Percentiles rank a stretch among this genome's conserved stretches.
Evolutionary conservation across 2,329 filamentous ascomycete species (phyloP).

Genomic region (Fusarium coffeatum): DNA sequence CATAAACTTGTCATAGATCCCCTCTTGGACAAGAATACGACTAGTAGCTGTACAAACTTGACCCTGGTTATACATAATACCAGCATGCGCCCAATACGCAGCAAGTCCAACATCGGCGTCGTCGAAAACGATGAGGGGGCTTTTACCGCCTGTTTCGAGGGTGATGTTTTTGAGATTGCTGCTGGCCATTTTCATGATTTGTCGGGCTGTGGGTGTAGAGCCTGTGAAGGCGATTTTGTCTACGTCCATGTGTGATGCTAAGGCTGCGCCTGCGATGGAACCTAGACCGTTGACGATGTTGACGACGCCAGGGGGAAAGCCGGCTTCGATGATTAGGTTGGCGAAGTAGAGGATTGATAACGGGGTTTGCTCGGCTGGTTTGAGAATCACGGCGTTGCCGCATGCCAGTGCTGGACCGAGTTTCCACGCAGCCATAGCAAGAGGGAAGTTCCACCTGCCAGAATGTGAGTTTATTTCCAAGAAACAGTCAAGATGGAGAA

Average conservation of each 20-base stretch:
- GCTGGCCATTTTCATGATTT: slow-evolving; percentile 82
- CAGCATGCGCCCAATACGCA: slow-evolving; percentile 67
- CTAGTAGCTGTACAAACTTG: slow-evolving; percentile 75
- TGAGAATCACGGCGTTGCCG: slow-evolving; percentile 73
- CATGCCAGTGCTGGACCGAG: slow-evolving; percentile 76
- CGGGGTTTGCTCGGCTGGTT: slow-evolving; percentile 75
- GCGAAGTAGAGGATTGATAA: slow-evolving; percentile 74
- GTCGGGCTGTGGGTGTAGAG: slow-evolving; percentile 75
- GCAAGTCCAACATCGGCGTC: slow-evolving; percentile 75
- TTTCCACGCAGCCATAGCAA: slow-evolving; percentile 69
- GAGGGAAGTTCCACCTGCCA: slow-evolving; percentile 72
- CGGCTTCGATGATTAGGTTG: slow-evolving; percentile 75
- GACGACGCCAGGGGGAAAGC: slow-evolving; percentile 81
- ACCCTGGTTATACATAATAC: slow-evolving; percentile 70
- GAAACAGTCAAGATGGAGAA: accelerated
- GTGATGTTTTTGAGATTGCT: slow-evolving; percentile 74
- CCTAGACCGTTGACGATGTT: slow-evolving; percentile 81
- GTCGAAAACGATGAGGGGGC: slow-evolving; percentile 71
- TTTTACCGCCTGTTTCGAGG: slow-evolving; percentile 75
- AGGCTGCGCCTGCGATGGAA: slow-evolving; percentile 72
- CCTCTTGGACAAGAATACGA: slow-evolving; percentile 72
- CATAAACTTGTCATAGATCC: slow-evolving; percentile 72
- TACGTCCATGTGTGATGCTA: slow-evolving; percentile 74
- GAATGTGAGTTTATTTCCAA: not conserved
- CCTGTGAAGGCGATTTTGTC: slow-evolving; percentile 86